Evolutionary conservation across 2,329 filamentous ascomycete genomes (phyloP), one percentile per base, ranked within the genome.

Genomic region (Colletotrichum filicis): DNA sequence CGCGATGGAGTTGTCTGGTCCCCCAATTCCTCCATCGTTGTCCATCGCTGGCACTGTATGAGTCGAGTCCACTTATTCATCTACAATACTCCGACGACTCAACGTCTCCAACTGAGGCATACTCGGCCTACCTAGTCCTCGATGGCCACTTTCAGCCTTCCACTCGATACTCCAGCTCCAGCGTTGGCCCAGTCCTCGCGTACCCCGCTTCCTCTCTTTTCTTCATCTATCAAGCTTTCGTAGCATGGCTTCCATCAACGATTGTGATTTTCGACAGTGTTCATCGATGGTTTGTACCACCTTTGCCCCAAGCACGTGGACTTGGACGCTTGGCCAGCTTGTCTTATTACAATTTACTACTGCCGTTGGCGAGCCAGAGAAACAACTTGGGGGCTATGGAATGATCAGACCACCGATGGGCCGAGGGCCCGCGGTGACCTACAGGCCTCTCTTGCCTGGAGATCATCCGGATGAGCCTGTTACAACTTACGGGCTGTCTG

Each of bases 361-460:
- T n/a, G 35, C 65, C 6, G 35, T n/a, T 57, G 32, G 37, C 53
- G 24, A 46, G 24, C n/a, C 28, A 5, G 28, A 63, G 28, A 35
- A 24, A 19, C 32, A 37, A 24, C 14, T 32, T 35, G 37, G 61
- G 52, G 28, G 32, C 37, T 52, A 11, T 30, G 46, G 46, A 35
- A 63, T 19, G 19, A 60, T 63, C 59, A 68, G 58, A 58, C 66
- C 58, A 67, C 56, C 19, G 19, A 53, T 52, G 68, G 58, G 19
- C 37, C 22, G 58, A 60, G 62, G 22, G 12, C 49, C 19, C 37
- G 42, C 42, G 19, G 4, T 7, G n/a, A 49, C 30, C 37, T 26
- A 42, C 49, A 58, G 52, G 57, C 68, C 62, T 52, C 26, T 28
- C 49, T 52, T n/a, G 53, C 53, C 62, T 42, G 64, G 53, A 59